Evolutionary conservation across 495 filamentous ascomycete species (phyloP), one percentile per base, ranked within the genome.

Genomic region (Neurospora sp.): DNA sequence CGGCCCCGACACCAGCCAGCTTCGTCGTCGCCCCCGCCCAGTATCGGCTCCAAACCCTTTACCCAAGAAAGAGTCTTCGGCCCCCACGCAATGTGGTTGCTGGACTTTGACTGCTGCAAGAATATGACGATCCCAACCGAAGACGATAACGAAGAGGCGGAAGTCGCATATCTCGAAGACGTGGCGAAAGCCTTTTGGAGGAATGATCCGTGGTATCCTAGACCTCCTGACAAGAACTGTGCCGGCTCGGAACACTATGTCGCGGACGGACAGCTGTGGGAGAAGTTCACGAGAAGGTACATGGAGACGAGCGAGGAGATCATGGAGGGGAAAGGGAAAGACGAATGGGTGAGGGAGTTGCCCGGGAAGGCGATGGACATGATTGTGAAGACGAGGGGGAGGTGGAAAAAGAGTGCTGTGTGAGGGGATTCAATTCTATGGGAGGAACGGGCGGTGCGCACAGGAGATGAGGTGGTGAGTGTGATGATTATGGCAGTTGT

Each of bases 41-140:
- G 42, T 0, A 45, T 45, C 8, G 42, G 42, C 18, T 45, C 42
- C 18, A 20, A n/a, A n/a, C 1, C 5, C 1, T 44, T 44, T 44
- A 3, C 10, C 10, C 31, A 31, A 31, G 39, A 45, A 45, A 18
- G 42, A n/a, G 7, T 3, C 0, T 70, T 82, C 0, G 79, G 78
- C 2, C 31, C 71, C 0, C 77, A 79, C 69, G 68, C 69, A 3
- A 73, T 85, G 70, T 87, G 84, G 85, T 68, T 85, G 10, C 76
- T 87, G 4, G 85, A 87, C 68, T 87, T 86, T 71, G 82, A 86
- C 74, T 77, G 79, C 27, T 83, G 82, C 68, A 77, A 73, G 7
- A 10, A 35, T 44, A 80, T 86, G 39, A 40, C 74, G 0, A 77
- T 83, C 78, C 79, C 83, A 20, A 70, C 68, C 14, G 65, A 74